phyloP scores from a whole-genome alignment of 352 stramenopile species.

The Phytophthora sp. region DNA sequence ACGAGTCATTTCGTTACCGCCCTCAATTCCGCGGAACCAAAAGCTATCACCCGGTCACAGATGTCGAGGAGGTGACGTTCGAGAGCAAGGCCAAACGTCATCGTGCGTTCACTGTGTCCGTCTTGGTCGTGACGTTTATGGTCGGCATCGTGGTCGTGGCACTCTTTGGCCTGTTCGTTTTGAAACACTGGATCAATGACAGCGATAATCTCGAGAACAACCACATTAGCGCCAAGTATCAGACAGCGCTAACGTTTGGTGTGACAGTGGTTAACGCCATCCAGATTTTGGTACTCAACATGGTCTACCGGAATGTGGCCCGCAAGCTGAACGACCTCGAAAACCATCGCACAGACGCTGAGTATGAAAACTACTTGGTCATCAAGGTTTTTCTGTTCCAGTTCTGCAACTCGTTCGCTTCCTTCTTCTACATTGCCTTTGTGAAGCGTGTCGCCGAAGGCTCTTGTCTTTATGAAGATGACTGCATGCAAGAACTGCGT shows the following conservation, averaged over 20 bases:
- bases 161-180: conserved; percentile 68
- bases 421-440: conserved; percentile 95
- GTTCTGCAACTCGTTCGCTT: conserved; percentile 98
- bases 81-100: conserved; percentile 64
- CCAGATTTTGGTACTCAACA: conserved; percentile 95
- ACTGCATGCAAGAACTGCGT: conserved; percentile 90
- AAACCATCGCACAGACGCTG: conserved; percentile 91
- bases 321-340: conserved; percentile 94
- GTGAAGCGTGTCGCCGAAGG: conserved; percentile 59
- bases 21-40: conserved; percentile 87
- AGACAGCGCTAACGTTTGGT: conserved; percentile 47
- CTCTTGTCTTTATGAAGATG: conserved; percentile 82
- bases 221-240: conserved; percentile 48
- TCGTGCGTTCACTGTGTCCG: conserved; percentile 60
- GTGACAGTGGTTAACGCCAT: conserved; percentile 82
- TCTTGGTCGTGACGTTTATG: conserved; percentile 78
- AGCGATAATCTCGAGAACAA: conserved; percentile 35
- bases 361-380: conserved; percentile 94
- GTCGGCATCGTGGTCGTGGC: conserved; percentile 74
- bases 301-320: conserved; percentile 90
- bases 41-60: conserved; percentile 71
- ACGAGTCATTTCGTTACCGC: conserved; percentile 75
- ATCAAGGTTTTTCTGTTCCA: conserved; percentile 99
- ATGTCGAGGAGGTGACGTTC: conserved; percentile 70
- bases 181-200: conserved; percentile 81